Evolutionary conservation across 768 basidiomycete species (phyloP).

Genomic region (Leccinum subtestaceum): DNA sequence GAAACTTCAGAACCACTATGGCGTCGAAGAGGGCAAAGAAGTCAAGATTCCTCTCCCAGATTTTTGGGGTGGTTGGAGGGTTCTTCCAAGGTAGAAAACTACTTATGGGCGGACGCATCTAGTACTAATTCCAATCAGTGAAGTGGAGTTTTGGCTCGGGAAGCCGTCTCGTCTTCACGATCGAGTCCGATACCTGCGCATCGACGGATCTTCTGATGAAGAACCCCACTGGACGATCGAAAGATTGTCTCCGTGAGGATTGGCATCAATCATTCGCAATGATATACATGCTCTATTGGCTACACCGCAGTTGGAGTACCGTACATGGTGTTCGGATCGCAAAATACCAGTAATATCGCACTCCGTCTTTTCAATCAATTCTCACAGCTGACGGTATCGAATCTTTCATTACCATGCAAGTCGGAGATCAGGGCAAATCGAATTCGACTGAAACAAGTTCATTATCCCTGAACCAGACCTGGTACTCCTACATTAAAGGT

Average conservation of each 20-base stretch:
- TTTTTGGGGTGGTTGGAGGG: slow-evolving; percentile 96
- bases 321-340: neutral
- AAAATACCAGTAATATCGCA: slow-evolving; percentile 15
- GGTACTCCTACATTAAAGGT: neutral
- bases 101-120: neutral
- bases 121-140: slow-evolving; percentile 45
- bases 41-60: slow-evolving; percentile 71
- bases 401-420: neutral
- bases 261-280: neutral
- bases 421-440: slow-evolving; percentile 2
- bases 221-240: slow-evolving; percentile 72
- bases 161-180: slow-evolving; percentile 94
- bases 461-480: neutral
- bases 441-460: neutral
- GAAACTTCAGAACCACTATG: slow-evolving; percentile 57
- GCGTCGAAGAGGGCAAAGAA: slow-evolving; percentile 38
- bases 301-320: neutral
- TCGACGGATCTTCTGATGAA: slow-evolving; percentile 45
- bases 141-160: slow-evolving; percentile 97
- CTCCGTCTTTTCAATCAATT: neutral
- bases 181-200: slow-evolving; percentile 74
- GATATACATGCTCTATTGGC: neutral
- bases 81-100: slow-evolving; percentile 73
- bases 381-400: neutral
- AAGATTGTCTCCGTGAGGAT: slow-evolving; percentile 65